phyloP scores from a whole-genome alignment of 2,329 filamentous ascomycete genomes.

The Neoscytalidium dimidiatum region DNA sequence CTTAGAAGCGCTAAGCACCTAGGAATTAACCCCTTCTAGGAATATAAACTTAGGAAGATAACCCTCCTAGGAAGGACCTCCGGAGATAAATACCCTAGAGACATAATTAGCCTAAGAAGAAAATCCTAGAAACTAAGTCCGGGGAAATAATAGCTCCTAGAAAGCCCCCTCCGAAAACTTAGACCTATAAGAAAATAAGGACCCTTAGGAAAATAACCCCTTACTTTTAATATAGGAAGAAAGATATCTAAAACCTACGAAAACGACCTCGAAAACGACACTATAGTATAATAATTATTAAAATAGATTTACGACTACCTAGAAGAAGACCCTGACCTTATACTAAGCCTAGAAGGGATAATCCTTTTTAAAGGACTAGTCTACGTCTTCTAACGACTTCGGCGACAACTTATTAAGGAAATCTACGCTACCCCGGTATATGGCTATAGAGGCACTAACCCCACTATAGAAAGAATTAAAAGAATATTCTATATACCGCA shows the following conservation, averaged over 20 bases:
- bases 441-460: background rate
- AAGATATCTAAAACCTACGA: background rate
- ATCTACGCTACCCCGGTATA: background rate
- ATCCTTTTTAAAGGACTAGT: background rate
- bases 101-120: background rate
- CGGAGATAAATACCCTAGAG: conserved; percentile 21
- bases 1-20: too few relatives aligned
- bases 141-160: background rate
- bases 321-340: background rate
- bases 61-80: too few relatives aligned
- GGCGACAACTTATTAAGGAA: background rate
- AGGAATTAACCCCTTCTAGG: too few relatives aligned
- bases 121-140: background rate
- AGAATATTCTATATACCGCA: background rate
- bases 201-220: background rate
- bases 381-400: background rate
- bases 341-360: background rate
- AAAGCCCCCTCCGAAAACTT: background rate
- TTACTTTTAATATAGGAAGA: background rate
- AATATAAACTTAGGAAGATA: too few relatives aligned
- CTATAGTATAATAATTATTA: background rate
- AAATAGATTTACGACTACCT: background rate
- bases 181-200: background rate
- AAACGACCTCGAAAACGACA: background rate
- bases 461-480: background rate